Conservation (phyloP, 805 yeast species). For the Jamesozyma gamospora region DNA sequence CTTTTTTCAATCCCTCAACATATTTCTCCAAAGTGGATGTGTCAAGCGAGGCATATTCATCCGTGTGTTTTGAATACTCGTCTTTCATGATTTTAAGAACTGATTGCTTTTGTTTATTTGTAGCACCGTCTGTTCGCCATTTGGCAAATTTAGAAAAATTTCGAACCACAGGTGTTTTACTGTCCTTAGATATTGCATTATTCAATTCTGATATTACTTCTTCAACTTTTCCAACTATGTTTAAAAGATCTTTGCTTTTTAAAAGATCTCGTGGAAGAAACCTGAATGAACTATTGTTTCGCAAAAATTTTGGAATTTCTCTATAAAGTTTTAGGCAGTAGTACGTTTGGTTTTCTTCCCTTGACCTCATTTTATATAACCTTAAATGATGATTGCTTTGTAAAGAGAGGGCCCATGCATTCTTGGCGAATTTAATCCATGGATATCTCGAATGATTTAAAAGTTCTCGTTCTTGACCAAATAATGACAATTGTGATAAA, state of each 20-base stretch:
- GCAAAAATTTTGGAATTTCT: slow-evolving; percentile 14
- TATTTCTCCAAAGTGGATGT: slow-evolving; percentile 3
- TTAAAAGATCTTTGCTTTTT: slow-evolving; percentile 6
- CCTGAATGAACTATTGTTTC: slow-evolving; percentile 7
- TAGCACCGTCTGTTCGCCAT: slow-evolving; percentile 27
- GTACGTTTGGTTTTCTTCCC: slow-evolving; percentile 4
- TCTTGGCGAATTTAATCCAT: slow-evolving; percentile 27
- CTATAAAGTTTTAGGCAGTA: slow-evolving; percentile 14
- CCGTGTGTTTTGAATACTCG: slow-evolving; percentile 8
- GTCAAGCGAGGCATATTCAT: background rate
- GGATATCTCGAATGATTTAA: slow-evolving; percentile 25
- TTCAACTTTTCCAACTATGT: slow-evolving; percentile 17
- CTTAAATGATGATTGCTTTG: slow-evolving; percentile 13
- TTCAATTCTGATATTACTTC: slow-evolving; percentile 12
- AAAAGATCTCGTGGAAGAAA: slow-evolving; percentile 10
- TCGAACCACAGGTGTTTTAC: background rate
- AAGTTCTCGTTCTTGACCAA: slow-evolving; percentile 11
- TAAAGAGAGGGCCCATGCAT: slow-evolving; percentile 27
- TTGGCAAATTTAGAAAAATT: slow-evolving; percentile 20
- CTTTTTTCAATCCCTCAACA: slow-evolving; percentile 13
- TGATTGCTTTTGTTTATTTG: slow-evolving; percentile 19
- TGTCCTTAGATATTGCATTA: background rate
- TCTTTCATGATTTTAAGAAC: background rate
- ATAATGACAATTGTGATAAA: slow-evolving; percentile 1
- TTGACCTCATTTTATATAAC: slow-evolving; percentile 17